Percentiles rank a stretch among this genome's conserved stretches.
phyloP scores from a whole-genome alignment of 2,329 filamentous ascomycete genomes.

The Alternaria sp. region DNA sequence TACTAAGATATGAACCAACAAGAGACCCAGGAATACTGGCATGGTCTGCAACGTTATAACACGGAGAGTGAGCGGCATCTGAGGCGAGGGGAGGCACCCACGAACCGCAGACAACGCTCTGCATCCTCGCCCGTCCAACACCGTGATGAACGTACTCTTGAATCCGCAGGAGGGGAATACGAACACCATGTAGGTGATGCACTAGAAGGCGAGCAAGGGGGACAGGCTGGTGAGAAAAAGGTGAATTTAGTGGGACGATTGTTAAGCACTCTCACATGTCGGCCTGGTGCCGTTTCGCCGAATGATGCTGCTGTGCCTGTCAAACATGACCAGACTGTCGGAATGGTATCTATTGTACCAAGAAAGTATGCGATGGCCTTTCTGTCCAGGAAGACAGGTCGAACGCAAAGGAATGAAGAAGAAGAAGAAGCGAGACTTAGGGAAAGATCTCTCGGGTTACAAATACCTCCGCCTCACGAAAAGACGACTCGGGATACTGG shows the following conservation, averaged over 20 bases:
- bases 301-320: background rate
- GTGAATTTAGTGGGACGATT: background rate
- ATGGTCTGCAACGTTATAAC: background rate
- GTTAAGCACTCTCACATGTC: background rate
- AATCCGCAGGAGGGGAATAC: background rate
- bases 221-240: background rate
- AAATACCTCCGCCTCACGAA: background rate
- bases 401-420: background rate
- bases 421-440: background rate
- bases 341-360: background rate
- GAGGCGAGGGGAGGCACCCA: background rate
- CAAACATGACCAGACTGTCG: background rate
- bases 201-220: background rate
- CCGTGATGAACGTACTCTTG: background rate
- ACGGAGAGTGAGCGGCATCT: background rate
- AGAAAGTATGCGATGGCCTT: constrained; percentile 7
- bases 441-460: background rate
- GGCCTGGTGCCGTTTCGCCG: constrained; percentile 2
- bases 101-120: background rate
- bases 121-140: background rate
- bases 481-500: background rate
- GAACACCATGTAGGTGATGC: background rate
- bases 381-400: background rate
- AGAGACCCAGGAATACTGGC: constrained; percentile 1
- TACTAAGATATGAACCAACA: background rate